Evolutionary conservation across 1,284 basidiomycete genomes (phyloP).

Genomic region (Coniophora puteana): DNA sequence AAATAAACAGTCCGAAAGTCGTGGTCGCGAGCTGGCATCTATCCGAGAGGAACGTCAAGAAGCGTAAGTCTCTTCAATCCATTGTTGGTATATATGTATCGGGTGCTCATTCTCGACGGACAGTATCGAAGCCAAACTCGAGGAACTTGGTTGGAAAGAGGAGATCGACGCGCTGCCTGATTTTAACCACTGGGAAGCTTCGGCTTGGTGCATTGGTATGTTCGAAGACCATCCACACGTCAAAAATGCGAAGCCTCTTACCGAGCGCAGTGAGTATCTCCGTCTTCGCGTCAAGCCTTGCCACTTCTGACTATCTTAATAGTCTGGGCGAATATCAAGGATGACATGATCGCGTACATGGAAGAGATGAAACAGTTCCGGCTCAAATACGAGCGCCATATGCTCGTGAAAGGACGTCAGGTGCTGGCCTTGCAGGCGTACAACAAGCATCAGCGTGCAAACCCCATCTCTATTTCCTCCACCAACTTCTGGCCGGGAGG

Average conservation of each 20-base stretch:
- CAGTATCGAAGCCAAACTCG: constrained; percentile 25
- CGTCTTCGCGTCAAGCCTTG: neutral
- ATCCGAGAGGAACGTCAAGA: neutral
- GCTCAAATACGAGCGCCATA: constrained; percentile 17
- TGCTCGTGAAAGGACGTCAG: constrained; percentile 19
- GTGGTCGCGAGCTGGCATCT: neutral
- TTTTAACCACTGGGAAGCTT: constrained; percentile 14
- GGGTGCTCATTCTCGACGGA: neutral
- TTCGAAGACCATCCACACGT: constrained; percentile 22
- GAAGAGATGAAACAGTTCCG: constrained; percentile 16
- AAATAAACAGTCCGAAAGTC: no score
- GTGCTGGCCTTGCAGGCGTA: constrained; percentile 17
- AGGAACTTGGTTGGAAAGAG: constrained; percentile 20
- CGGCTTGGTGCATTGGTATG: constrained; percentile 6
- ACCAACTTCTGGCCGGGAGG: constrained; percentile 16
- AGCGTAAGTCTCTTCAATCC: neutral
- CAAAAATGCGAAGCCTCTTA: constrained; percentile 22
- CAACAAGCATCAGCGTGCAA: constrained; percentile 17
- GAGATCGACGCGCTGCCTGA: constrained; percentile 24
- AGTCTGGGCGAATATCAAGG: constrained; percentile 29
- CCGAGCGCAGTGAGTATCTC: constrained; percentile 23
- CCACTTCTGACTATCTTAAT: neutral
- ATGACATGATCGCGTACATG: constrained; percentile 25
- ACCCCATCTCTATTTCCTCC: constrained; percentile 12
- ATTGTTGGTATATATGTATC: neutral